phyloP scores from a whole-genome alignment of 2,329 filamentous ascomycete species.

The Fusarium decemcellulare region DNA sequence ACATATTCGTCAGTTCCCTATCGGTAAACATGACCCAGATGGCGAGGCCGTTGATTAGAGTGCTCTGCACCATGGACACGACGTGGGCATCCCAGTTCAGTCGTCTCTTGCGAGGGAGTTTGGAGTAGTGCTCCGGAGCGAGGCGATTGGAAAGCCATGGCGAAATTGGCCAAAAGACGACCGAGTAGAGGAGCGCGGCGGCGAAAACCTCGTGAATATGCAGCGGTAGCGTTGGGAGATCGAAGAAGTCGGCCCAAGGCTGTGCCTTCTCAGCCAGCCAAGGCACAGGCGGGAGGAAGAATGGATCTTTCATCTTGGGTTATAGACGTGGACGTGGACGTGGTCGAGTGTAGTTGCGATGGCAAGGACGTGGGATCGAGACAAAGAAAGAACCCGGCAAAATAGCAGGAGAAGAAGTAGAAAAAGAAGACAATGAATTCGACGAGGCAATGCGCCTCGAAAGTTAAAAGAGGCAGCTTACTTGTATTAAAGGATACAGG shows the following conservation, averaged over 20 bases:
- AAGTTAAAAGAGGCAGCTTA: conserved; percentile 2
- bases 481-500: conserved; percentile 8
- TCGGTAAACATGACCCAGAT: conserved; percentile 81
- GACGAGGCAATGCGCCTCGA: conserved; percentile 23
- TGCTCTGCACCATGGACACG: conserved; percentile 85
- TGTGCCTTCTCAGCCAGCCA: conserved; percentile 69
- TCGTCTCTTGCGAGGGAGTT: conserved; percentile 72
- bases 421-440: conserved; percentile 7
- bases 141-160: conserved; percentile 75
- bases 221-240: conserved; percentile 76
- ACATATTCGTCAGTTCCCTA: conserved; percentile 76
- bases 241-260: conserved; percentile 74
- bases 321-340: background rate
- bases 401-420: background rate
- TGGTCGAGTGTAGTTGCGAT: background rate
- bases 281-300: conserved; percentile 74
- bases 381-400: background rate
- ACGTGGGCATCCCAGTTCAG: conserved; percentile 91
- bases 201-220: conserved; percentile 84
- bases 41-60: conserved; percentile 79
- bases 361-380: background rate
- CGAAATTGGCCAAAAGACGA: conserved; percentile 76
- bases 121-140: conserved; percentile 74
- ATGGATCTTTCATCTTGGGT: conserved; percentile 78
- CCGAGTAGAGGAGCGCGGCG: conserved; percentile 77